phyloP scores from a whole-genome alignment of 2,329 filamentous ascomycete species.

The Exophiala sideris region DNA sequence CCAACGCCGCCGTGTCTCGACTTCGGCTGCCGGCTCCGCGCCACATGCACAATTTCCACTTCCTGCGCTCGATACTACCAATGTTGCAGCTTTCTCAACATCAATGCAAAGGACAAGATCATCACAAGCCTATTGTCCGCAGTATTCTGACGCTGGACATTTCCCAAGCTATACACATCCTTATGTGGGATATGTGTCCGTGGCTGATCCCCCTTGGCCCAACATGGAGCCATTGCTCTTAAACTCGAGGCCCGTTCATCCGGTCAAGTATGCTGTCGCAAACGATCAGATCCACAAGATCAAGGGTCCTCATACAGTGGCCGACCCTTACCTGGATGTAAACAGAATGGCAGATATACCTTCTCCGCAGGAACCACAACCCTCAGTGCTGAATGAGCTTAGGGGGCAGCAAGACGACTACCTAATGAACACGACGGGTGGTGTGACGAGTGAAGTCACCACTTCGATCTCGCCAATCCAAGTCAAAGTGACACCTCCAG shows the following conservation, averaged over 20 bases:
- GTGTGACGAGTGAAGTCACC: neutral
- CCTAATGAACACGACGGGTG: slow-evolving; percentile 8
- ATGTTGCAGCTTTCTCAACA: neutral
- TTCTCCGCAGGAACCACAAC: slow-evolving; percentile 7
- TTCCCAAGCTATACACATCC: neutral
- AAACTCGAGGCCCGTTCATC: neutral
- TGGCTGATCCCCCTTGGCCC: neutral
- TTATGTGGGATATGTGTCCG: neutral
- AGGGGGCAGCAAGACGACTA: slow-evolving; percentile 15
- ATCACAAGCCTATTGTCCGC: slow-evolving; percentile 6
- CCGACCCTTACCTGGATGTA: slow-evolving; percentile 5
- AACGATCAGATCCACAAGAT: neutral
- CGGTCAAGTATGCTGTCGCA: slow-evolving; percentile 1
- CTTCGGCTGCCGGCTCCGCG: neutral
- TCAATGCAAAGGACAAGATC: slow-evolving; percentile 4
- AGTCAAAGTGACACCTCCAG: slow-evolving; percentile 9
- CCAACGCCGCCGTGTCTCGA: slow-evolving; percentile 5
- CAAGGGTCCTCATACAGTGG: slow-evolving; percentile 11
- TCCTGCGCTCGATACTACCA: neutral
- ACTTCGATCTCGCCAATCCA: slow-evolving; percentile 1
- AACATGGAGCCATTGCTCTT: neutral
- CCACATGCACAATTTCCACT: neutral
- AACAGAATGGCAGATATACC: slow-evolving; percentile 11
- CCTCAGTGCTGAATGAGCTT: neutral
- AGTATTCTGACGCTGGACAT: slow-evolving; percentile 1